phyloP scores from a whole-genome alignment of 2,329 filamentous ascomycete species.

The Monosporascus cannonballus region DNA sequence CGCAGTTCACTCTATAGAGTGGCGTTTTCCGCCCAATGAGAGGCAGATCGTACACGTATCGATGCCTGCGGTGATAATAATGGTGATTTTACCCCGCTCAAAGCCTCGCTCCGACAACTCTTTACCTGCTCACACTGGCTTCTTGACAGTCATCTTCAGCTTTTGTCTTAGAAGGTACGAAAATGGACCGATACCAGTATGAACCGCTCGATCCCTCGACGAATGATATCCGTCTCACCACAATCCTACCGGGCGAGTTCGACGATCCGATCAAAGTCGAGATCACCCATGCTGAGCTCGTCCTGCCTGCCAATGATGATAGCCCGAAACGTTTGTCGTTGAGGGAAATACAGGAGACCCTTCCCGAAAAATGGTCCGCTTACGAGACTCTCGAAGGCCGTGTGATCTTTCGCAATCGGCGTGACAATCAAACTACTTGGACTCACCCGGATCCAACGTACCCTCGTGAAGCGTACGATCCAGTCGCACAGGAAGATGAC shows the following conservation, averaged over 20 bases:
- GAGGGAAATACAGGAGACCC: slow-evolving; percentile 6
- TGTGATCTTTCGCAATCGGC: slow-evolving; percentile 4
- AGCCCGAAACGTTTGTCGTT: slow-evolving; percentile 6
- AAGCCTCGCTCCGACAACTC: too few relatives aligned
- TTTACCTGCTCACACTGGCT: too few relatives aligned
- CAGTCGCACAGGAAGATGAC: background rate
- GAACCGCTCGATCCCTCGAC: slow-evolving; percentile 6
- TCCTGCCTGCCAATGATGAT: background rate
- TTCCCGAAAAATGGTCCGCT: slow-evolving; percentile 4
- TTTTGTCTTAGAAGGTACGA: background rate
- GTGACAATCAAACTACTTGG: slow-evolving; percentile 2
- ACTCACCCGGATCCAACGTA: slow-evolving; percentile 7
- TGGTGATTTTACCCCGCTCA: too few relatives aligned
- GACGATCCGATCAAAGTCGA: slow-evolving; percentile 9
- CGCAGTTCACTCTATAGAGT: too few relatives aligned
- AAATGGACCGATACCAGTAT: slow-evolving; percentile 10
- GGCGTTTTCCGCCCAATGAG: too few relatives aligned
- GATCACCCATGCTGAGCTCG: slow-evolving; percentile 9
- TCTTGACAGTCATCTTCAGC: too few relatives aligned
- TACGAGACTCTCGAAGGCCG: slow-evolving; percentile 10
- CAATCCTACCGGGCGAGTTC: slow-evolving; percentile 11
- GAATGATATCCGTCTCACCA: slow-evolving; percentile 10
- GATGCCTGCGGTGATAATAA: too few relatives aligned
- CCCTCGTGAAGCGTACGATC: slow-evolving; percentile 4
- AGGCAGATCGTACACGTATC: too few relatives aligned